Percentiles rank a stretch among this genome's conserved stretches.
phyloP scores from a whole-genome alignment of 177 flowering plant species.

The Vitis hybrid region DNA sequence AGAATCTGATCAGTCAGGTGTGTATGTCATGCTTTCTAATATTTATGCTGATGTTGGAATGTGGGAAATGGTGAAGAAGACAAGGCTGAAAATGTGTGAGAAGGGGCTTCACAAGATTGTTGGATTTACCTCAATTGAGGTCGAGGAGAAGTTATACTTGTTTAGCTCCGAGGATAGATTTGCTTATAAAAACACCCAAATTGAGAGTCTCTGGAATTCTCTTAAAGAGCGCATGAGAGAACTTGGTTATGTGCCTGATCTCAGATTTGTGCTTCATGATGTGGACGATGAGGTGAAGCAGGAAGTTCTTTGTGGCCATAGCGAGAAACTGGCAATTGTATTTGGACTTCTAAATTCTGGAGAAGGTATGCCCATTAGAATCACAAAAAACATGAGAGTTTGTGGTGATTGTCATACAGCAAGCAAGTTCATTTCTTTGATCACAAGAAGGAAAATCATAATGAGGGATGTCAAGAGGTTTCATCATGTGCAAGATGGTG shows the following conservation, averaged over 20 bases:
- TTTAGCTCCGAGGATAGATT: constrained; percentile 15
- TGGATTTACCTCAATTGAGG: constrained; percentile 26
- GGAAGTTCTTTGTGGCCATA: constrained; percentile 9
- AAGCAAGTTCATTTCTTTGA: constrained; percentile 7
- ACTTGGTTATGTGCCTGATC: constrained; percentile 13
- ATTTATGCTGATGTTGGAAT: constrained; percentile 28
- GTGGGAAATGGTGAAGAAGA: constrained; percentile 29
- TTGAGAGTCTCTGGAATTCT: constrained; percentile 6
- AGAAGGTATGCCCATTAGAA: constrained; percentile 5
- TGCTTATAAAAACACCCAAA: constrained; percentile 1
- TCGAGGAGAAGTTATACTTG: constrained; percentile 14
- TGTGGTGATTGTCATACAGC: constrained; percentile 10
- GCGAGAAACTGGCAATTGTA: constrained; percentile 11
- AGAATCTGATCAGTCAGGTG: constrained; percentile 23
- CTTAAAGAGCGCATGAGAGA: constrained; percentile 11
- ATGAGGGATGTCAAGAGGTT: constrained; percentile 1
- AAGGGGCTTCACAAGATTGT: constrained; percentile 19
- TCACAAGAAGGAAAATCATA: constrained; percentile 4
- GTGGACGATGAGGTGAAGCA: constrained; percentile 14
- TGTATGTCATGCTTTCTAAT: constrained; percentile 32
- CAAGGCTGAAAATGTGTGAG: constrained; percentile 13
- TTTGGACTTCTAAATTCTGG: constrained; percentile 5
- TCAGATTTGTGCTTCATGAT: constrained; percentile 16
- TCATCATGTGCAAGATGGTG: constrained; percentile 1
- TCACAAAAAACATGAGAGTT: constrained; percentile 10